phyloP scores from a whole-genome alignment of 805 yeast species.

The Nakazawaea siamensis region DNA sequence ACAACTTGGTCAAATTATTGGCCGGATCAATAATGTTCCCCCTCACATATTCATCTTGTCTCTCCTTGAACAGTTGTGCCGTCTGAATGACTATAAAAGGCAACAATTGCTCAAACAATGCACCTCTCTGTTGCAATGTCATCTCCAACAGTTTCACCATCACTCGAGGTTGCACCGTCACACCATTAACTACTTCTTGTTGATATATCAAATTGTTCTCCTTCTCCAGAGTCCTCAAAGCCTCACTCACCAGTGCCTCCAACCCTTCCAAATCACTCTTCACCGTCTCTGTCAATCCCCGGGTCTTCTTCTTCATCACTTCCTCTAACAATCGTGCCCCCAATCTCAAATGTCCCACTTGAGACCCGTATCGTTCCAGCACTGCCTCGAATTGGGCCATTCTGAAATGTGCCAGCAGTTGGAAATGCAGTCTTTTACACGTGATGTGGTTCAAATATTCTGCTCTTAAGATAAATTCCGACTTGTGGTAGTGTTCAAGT shows the following conservation, averaged over 20 bases:
- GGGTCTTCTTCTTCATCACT: constrained; percentile 32
- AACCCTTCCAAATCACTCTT: constrained; percentile 48
- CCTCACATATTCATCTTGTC: constrained; percentile 46
- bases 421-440: constrained; percentile 57
- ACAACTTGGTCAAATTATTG: constrained; percentile 32
- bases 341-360: constrained; percentile 50
- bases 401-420: constrained; percentile 64
- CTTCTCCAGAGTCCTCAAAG: constrained; percentile 49
- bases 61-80: constrained; percentile 59
- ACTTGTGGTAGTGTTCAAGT: constrained; percentile 30
- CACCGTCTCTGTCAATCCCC: constrained; percentile 34
- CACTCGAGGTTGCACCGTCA: constrained; percentile 36
- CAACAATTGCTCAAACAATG: constrained; percentile 50
- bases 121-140: constrained; percentile 19
- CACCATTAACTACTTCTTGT: constrained; percentile 47
- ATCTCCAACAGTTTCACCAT: constrained; percentile 42
- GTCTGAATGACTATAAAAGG: constrained; percentile 63
- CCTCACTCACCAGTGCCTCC: constrained; percentile 30
- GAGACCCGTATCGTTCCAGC: constrained; percentile 56
- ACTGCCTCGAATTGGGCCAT: constrained; percentile 42
- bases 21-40: constrained; percentile 39
- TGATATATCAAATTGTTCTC: constrained; percentile 80
- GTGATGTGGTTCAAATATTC: constrained; percentile 61
- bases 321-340: no score
- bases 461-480: constrained; percentile 38